Percentiles rank a stretch among this genome's conserved stretches.
phyloP scores from a whole-genome alignment of 2,329 filamentous ascomycete genomes.

The Aureobasidium melanogenum region DNA sequence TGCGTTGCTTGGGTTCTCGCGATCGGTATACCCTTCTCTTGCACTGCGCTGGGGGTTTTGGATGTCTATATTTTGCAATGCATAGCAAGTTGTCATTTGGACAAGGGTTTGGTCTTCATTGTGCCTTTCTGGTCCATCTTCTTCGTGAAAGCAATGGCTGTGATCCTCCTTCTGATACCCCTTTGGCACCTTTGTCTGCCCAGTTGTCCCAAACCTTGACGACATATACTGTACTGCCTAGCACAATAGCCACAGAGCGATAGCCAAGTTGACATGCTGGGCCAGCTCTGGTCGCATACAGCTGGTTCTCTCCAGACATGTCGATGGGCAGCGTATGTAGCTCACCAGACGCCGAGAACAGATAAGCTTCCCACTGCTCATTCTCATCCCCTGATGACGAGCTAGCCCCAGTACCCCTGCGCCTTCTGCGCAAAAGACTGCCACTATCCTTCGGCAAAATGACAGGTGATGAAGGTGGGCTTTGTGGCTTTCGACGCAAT shows the following conservation, averaged over 20 bases:
- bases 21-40: not conserved
- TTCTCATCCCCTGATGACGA: not conserved
- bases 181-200: not conserved
- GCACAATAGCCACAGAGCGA: conserved; percentile 3
- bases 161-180: conserved; percentile 3
- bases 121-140: conserved; percentile 7
- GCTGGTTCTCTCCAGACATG: conserved; percentile 2
- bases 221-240: conserved; percentile 11
- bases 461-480: conserved; percentile 18
- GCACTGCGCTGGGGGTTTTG: not conserved
- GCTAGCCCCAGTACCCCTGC: conserved; percentile 3
- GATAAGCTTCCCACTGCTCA: conserved; percentile 48
- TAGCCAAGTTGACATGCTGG: conserved; percentile 5
- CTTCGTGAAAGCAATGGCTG: conserved; percentile 1
- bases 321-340: conserved; percentile 9
- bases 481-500: conserved; percentile 34
- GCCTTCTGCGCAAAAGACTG: conserved; percentile 9
- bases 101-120: not conserved
- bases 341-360: conserved; percentile 10
- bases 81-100: not conserved
- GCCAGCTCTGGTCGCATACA: conserved; percentile 10
- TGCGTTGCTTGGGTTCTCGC: not conserved
- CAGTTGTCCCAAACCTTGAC: conserved; percentile 7
- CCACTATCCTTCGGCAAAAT: conserved; percentile 11
- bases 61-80: not conserved